Percentiles rank a stretch among this genome's conserved stretches.
These are phyloP conservation scores for Durotheca rogersii DNA, from an alignment of 495 filamentous ascomycete species.

Conservation along the genomic window DNA sequence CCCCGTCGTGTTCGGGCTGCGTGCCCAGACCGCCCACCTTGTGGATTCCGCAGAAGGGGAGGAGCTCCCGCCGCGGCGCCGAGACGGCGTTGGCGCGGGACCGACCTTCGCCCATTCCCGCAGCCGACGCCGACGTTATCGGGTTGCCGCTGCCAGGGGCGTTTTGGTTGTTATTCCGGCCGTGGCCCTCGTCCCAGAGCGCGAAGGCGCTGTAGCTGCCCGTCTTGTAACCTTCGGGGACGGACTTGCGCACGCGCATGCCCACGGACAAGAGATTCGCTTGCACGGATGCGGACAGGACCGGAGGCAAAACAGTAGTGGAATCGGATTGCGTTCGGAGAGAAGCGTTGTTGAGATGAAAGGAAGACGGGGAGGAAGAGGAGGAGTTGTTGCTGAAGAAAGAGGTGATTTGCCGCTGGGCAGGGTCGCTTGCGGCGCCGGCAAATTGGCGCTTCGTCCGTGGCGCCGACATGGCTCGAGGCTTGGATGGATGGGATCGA, in stretches of 20 bases:
- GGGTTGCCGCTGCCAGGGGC: too few relatives aligned
- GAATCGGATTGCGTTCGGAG: not conserved
- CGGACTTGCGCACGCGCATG: conserved; percentile 88
- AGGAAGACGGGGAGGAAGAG: conserved; percentile 3
- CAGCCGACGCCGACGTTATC: too few relatives aligned
- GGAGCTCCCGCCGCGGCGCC: conserved; percentile 56
- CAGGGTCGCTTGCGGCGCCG: conserved; percentile 50
- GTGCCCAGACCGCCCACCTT: conserved; percentile 59
- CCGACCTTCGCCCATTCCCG: conserved; percentile 26
- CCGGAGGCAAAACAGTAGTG: conserved; percentile 43
- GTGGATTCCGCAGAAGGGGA: conserved; percentile 75
- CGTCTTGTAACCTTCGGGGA: conserved; percentile 91
- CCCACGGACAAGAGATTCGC: conserved; percentile 81
- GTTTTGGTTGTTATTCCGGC: too few relatives aligned
- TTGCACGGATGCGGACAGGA: conserved; percentile 67
- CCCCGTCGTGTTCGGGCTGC: conserved; percentile 36
- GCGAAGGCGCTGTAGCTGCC: conserved; percentile 50
- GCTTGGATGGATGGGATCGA: conserved; percentile 3
- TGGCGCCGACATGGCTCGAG: conserved; percentile 43
- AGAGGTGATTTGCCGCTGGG: conserved; percentile 52
- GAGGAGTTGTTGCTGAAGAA: conserved; percentile 41
- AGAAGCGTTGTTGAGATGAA: not conserved
- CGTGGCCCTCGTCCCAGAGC: conserved; percentile 50
- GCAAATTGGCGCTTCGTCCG: conserved; percentile 53
- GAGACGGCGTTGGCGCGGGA: conserved; percentile 34